phyloP scores from a whole-genome alignment of 768 basidiomycete genomes.

The Hericium alpestre region DNA sequence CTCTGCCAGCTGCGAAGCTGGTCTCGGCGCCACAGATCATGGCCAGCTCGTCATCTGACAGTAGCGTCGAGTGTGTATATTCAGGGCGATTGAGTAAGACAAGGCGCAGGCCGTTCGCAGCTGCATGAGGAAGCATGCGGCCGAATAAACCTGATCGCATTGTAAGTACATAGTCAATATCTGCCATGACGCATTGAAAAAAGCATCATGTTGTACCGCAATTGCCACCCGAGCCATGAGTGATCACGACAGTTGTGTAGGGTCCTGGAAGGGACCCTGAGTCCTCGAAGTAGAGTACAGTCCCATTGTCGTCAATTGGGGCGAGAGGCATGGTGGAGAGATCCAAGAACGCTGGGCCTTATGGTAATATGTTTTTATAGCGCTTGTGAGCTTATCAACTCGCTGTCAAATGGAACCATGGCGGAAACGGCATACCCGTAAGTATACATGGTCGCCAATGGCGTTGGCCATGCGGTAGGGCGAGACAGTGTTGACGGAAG shows the following conservation, averaged over 20 bases:
- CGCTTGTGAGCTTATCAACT: no score
- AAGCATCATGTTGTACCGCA: conserved; percentile 6
- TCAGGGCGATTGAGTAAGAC: conserved; percentile 27
- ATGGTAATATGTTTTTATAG: no score
- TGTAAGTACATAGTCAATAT: not conserved
- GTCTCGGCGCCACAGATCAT: conserved; percentile 10
- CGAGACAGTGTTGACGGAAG: no score
- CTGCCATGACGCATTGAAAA: not conserved
- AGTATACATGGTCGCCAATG: no score
- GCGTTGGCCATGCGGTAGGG: no score
- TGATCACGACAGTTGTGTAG: conserved; percentile 14
- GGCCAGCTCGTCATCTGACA: conserved; percentile 19
- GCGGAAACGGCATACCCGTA: no score
- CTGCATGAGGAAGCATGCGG: conserved; percentile 19
- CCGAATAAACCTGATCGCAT: conserved; percentile 18
- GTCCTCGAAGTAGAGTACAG: conserved; percentile 15
- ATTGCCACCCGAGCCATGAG: conserved; percentile 14
- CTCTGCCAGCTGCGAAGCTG: not conserved
- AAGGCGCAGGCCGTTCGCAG: conserved; percentile 21
- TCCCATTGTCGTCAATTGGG: conserved; percentile 10
- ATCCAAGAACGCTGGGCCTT: no score
- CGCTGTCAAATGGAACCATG: no score
- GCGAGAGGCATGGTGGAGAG: conserved; percentile 10
- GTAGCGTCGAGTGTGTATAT: conserved; percentile 27
- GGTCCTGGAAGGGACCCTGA: conserved; percentile 8